Percentiles rank a stretch among this genome's conserved stretches.
Evolutionary conservation across 2,329 filamentous ascomycete species (phyloP).

Genomic region (Beauveria australis): DNA sequence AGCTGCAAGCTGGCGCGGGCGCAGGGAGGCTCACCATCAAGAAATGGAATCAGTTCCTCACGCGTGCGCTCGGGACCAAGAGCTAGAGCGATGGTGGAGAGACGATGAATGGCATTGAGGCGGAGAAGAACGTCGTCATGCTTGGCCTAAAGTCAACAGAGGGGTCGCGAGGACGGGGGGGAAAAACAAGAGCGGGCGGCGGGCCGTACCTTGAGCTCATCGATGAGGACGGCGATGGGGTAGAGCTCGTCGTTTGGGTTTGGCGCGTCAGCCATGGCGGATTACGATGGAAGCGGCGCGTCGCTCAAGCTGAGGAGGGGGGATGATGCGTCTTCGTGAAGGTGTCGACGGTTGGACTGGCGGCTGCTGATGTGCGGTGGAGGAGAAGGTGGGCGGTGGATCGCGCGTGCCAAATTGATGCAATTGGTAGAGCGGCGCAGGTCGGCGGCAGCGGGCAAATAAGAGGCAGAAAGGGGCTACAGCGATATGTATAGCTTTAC

Average conservation of each 20-base stretch:
- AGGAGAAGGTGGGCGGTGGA: conserved; percentile 18
- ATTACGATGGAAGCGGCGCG: conserved; percentile 17
- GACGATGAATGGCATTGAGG: conserved; percentile 95
- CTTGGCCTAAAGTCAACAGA: conserved; percentile 40
- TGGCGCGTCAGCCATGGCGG: conserved; percentile 79
- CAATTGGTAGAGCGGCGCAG: conserved; percentile 15
- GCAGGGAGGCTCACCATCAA: conserved; percentile 70
- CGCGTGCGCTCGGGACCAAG: conserved; percentile 92
- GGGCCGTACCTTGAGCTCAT: conserved; percentile 83
- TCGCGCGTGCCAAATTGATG: conserved; percentile 22
- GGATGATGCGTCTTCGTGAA: conserved; percentile 2
- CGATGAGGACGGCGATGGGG: conserved; percentile 98
- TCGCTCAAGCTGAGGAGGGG: conserved; percentile 1
- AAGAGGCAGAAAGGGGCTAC: background rate
- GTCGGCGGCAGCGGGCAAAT: background rate
- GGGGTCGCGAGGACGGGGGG: conserved; percentile 15
- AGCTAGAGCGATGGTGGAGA: conserved; percentile 95
- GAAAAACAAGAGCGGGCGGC: conserved; percentile 9
- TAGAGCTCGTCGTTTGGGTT: conserved; percentile 97
- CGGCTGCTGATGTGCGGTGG: conserved; percentile 11
- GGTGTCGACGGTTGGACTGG: conserved; percentile 6
- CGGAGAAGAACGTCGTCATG: conserved; percentile 97
- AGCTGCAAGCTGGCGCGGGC: conserved; percentile 13
- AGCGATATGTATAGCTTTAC: background rate
- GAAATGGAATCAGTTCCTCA: conserved; percentile 96